Percentiles rank a stretch among this genome's conserved stretches.
Evolutionary conservation across 257 asterid species (phyloP).

Genomic region (Solanum tarapatanum): DNA sequence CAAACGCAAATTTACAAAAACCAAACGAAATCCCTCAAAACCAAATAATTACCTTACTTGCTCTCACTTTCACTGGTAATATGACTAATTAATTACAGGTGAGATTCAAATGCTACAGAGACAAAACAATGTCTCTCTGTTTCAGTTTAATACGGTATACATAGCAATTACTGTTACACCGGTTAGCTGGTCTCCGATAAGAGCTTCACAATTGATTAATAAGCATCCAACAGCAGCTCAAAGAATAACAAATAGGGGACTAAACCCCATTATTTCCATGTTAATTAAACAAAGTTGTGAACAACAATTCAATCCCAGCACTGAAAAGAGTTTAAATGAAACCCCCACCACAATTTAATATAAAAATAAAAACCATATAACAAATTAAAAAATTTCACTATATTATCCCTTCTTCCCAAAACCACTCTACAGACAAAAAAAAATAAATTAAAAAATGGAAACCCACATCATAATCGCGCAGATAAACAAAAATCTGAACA

Average conservation of each 20-base stretch:
- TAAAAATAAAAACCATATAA: background rate
- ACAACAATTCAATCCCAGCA: background rate
- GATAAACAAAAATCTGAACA: background rate
- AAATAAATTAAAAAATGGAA: background rate
- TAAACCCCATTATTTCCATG: background rate
- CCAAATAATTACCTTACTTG: background rate
- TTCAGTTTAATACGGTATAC: background rate
- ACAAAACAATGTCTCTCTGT: background rate
- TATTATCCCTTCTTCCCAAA: background rate
- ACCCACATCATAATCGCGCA: background rate
- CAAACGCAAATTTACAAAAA: background rate
- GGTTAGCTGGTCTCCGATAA: background rate
- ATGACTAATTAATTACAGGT: background rate
- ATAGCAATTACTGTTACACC: background rate
- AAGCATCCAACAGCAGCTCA: background rate
- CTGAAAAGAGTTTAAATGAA: background rate
- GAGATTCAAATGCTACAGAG: background rate
- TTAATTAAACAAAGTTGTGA: background rate
- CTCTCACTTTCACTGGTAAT: background rate
- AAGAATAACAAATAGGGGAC: background rate
- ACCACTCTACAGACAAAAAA: background rate
- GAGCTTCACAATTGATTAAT: background rate
- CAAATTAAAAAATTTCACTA: background rate
- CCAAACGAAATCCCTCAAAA: background rate
- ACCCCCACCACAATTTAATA: background rate